Evolutionary conservation across 257 asterid genomes (phyloP), one percentile per base, ranked within the genome.

Genomic region (Rehmannia glutinosa): DNA sequence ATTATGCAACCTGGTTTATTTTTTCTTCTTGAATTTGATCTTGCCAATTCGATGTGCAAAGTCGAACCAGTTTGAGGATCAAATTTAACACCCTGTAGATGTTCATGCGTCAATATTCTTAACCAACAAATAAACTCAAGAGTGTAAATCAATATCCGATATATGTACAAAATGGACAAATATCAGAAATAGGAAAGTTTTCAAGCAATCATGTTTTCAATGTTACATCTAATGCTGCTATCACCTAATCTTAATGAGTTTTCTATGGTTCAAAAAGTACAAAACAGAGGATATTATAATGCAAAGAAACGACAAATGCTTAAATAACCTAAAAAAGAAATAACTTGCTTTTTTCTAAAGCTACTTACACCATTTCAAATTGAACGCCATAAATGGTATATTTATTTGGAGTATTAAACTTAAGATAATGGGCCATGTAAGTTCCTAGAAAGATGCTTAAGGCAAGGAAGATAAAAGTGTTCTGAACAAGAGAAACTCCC

Each of bases 31-130:
- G 99, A 94, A 80, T 94, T 94, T 66, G 96, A 82, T 83, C 99
- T 88, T 7, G 99, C 99, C n/a, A 89, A 81, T 77, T 93, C 97
- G 51, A 90, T 87, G 78, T 94, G 96, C 87, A 93, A 81, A 53
- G 85, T 82, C 64, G 91, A 86, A 67, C 97, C 95, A 69, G 89
- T 80, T 80, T 93, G 96, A 64, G 98, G 98, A 73, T 93, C 98
- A 80, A 90, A 90, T 71, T 86, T 90, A 36, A 84, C 86, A 75
- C 96, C 96, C 96, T 93, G 72, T 30, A 58, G 42, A 53, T 39
- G 46, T 47, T 43, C 27, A 6, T 9, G 9, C 39, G 49, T 38
- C 54, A 64, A 36, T 21, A 65, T 28, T 39, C 56, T 30, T 12
- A 38, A 62, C 52, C 58, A 55, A 41, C 17, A 58, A 10, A 60